Base-by-base conservation (phyloP, 306 rosid genomes). In the Clitoria ternatea region DNA sequence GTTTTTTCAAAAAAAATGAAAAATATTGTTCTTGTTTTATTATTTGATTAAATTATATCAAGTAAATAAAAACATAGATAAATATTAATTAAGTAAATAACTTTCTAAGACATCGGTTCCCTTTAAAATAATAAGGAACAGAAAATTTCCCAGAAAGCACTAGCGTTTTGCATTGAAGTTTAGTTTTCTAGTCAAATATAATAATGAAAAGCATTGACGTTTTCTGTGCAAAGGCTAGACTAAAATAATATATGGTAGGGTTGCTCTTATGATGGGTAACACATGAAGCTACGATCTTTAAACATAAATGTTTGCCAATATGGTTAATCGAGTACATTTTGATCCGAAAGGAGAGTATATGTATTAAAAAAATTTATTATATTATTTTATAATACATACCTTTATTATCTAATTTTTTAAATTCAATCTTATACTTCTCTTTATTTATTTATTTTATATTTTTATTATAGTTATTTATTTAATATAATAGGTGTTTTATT, bases 271-370 rank as follows among this genome's bases (percentile, higher is more conserved):
- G 35, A 53, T 74, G 77, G 37, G 45, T 70, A 5, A 60, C 68
- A 73, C 55, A 68, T 73, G 79, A 60, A 61, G 32, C 54, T 42
- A 29, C 22, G 66, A 69, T 74, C 56, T n/a, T n/a, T n/a, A n/a
- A n/a, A n/a, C n/a, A 80, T 44, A 62, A 80, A 44, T 74, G 76
- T 74, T 74, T 72, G 70, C 52, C 66, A 52, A 52, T 19, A 45
- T 61, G 72, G 39, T 74, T 69, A 44, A 70, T 75, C 39, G 63
- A 71, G 70, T 76, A 29, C 50, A 24, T 40, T 49, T 75, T 56
- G 53, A 65, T 64, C 52, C 55, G 29, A 29, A 39, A 70, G 30
- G 47, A 13, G 30, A 44, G 26, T 39, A 60, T 37, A 33, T 54
- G 4, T 17, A 59, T n/a, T 33, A 60, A 61, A 61, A 71, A 1